Percentiles rank a stretch among this genome's conserved stretches.
These are phyloP conservation scores for Phytophthora citricola DNA, from an alignment of 352 stramenopile species.

Conservation along the genomic window DNA sequence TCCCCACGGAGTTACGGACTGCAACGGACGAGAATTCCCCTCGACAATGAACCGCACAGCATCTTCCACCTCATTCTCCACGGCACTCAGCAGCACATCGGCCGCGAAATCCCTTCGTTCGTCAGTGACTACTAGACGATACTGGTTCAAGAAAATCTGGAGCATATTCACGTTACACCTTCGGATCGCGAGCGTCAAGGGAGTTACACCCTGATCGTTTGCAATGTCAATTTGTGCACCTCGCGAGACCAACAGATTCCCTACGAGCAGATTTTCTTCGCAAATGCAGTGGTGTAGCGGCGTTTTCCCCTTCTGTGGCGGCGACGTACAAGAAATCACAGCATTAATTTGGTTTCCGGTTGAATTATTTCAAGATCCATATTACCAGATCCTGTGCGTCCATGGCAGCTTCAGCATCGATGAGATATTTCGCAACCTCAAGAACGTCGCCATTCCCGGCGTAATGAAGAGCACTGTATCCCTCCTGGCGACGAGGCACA, in stretches of 20 bases:
- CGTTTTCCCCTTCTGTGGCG: conserved; percentile 27
- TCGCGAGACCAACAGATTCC: conserved; percentile 22
- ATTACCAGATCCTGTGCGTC: conserved; percentile 24
- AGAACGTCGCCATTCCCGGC: conserved; percentile 22
- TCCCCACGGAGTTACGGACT: conserved; percentile 11
- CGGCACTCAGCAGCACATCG: conserved; percentile 9
- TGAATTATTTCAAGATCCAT: background rate
- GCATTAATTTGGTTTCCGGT: background rate
- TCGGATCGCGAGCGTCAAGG: conserved; percentile 18
- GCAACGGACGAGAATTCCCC: conserved; percentile 14
- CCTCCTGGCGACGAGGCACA: conserved; percentile 15
- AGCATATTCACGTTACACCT: conserved; percentile 19
- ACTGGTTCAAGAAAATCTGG: conserved; percentile 35
- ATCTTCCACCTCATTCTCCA: conserved; percentile 19
- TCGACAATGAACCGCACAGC: conserved; percentile 28
- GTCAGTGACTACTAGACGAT: conserved; percentile 25
- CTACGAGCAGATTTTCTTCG: conserved; percentile 23
- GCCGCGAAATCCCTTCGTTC: conserved; percentile 20
- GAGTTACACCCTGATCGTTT: conserved; percentile 7
- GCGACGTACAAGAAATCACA: background rate
- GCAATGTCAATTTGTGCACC: conserved; percentile 24
- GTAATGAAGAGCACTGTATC: conserved; percentile 23
- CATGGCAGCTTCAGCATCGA: conserved; percentile 10
- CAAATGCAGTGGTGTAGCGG: conserved; percentile 30
- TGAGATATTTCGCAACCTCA: conserved; percentile 21